Evolutionary conservation across 2,329 filamentous ascomycete species (phyloP).

Genomic region (Microdochium trichocladiopsis): DNA sequence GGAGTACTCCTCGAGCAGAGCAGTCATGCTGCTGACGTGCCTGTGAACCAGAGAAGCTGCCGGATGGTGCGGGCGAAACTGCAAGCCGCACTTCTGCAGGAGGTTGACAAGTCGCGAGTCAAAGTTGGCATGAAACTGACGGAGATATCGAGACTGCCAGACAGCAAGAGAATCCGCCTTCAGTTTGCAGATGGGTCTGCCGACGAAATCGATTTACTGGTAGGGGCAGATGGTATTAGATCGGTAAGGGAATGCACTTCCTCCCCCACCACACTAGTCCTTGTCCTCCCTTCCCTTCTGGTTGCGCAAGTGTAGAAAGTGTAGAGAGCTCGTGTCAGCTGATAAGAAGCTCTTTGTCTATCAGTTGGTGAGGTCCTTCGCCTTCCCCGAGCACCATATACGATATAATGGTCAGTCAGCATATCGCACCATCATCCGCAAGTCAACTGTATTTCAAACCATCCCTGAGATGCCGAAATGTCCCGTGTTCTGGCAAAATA

Average conservation of each 20-base stretch:
- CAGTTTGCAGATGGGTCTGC: constrained; percentile 34
- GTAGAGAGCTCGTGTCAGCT: background rate
- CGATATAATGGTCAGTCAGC: constrained; percentile 31
- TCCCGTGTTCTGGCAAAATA: constrained; percentile 23
- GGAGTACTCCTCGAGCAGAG: background rate
- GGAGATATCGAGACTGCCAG: constrained; percentile 25
- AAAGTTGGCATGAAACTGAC: constrained; percentile 34
- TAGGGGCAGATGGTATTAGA: constrained; percentile 46
- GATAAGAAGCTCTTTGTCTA: no score
- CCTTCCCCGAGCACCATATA: constrained; percentile 33
- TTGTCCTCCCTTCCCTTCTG: no score
- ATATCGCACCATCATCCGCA: constrained; percentile 22
- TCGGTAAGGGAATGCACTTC: constrained; percentile 27
- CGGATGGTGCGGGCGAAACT: constrained; percentile 23
- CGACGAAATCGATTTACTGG: constrained; percentile 34
- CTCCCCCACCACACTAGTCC: background rate
- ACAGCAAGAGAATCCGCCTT: constrained; percentile 27
- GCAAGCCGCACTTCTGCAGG: constrained; percentile 38
- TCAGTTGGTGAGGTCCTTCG: constrained; percentile 6
- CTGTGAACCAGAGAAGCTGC: background rate
- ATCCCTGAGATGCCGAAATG: constrained; percentile 17
- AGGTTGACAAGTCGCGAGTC: constrained; percentile 19
- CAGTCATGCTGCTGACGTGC: background rate
- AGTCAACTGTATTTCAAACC: constrained; percentile 13
- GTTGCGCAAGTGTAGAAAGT: no score